Evolutionary conservation across 257 asterid genomes (phyloP), one percentile per base, ranked within the genome.

Genomic region (Fraxinus excelsior): DNA sequence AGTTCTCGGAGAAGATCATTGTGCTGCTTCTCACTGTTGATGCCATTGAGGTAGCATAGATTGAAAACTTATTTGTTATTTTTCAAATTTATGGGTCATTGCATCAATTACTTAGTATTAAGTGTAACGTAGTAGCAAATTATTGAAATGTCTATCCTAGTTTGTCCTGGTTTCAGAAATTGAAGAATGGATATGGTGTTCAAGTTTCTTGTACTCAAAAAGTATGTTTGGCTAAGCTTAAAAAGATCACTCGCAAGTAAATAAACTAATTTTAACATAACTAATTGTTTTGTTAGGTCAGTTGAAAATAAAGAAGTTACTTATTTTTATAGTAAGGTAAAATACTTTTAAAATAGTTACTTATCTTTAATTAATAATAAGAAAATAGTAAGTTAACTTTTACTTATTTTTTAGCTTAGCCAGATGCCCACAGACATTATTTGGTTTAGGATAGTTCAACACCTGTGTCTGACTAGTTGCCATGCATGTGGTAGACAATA

Each of bases 11-110:
- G 75, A 93, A 88, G 92, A 89, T 96, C 79, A 93, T 93, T 64
- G 97, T 96, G 44, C 75, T 96, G 74, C 97, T 96, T 65, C 98
- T 93, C 80, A 96, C 99, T 9, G 94, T 96, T 72, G 97, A 93
- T 74, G 96, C 99, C 81, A 88, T 96, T 78, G 96, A 93, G 99
- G 99, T 93, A 88, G 16, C 51, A 12, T 4, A 9, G 28, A 31
- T 7, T 29, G 11, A 31, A 26, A 66, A 46, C 23, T 5, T 40
- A 10, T 81, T 74, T 51, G 40, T 42, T 73, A 62, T 62, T 58
- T 21, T 58, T 7, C 28, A 21, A 21, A 58, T 5, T 58, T 58
- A 58, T 58, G 31, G 29, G 66, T 58, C 28, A 21, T 58, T 58
- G 29, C 31, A 23, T 58, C 66, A 58, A n/a, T 58, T n/a, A 21